Evolutionary conservation across 2,329 filamentous ascomycete species (phyloP).

Genomic region (Aspergillus fumigatus): DNA sequence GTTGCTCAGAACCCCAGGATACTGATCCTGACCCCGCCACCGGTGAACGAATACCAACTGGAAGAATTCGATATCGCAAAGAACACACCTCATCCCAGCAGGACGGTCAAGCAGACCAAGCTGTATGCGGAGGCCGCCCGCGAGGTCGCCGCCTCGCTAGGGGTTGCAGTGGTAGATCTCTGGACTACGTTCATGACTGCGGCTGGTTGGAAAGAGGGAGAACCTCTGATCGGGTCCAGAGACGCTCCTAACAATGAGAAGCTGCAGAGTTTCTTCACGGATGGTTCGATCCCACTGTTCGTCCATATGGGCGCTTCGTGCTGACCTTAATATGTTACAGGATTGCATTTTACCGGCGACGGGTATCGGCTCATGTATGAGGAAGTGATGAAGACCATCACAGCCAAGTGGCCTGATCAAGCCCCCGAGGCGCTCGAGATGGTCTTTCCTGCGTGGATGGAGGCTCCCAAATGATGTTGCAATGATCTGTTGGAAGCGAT

Average conservation of each 20-base stretch:
- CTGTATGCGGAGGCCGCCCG: constrained; percentile 63
- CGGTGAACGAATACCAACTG: constrained; percentile 70
- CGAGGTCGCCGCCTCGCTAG: constrained; percentile 53
- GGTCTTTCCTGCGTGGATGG: constrained; percentile 52
- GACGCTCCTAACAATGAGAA: constrained; percentile 55
- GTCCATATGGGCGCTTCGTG: neutral
- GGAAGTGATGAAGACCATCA: constrained; percentile 50
- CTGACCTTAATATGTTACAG: constrained; percentile 25
- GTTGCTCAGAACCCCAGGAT: constrained; percentile 68
- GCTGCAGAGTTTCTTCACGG: constrained; percentile 49
- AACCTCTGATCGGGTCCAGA: constrained; percentile 53
- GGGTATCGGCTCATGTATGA: constrained; percentile 55
- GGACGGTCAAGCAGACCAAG: constrained; percentile 58
- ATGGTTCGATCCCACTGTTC: constrained; percentile 45
- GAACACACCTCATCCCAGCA: constrained; percentile 48
- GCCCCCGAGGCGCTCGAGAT: constrained; percentile 48
- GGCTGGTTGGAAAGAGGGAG: constrained; percentile 49
- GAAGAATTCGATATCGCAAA: constrained; percentile 45
- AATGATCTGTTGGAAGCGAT: neutral
- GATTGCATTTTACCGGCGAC: constrained; percentile 54
- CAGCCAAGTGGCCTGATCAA: constrained; percentile 51
- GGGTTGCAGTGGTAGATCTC: constrained; percentile 68
- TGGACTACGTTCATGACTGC: constrained; percentile 72
- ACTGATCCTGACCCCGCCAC: constrained; percentile 72
- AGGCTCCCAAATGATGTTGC: constrained; percentile 32